Evolutionary conservation across 495 filamentous ascomycete genomes (phyloP), one percentile per base, ranked within the genome.

Genomic region (Symbiotaphrina buchneri): DNA sequence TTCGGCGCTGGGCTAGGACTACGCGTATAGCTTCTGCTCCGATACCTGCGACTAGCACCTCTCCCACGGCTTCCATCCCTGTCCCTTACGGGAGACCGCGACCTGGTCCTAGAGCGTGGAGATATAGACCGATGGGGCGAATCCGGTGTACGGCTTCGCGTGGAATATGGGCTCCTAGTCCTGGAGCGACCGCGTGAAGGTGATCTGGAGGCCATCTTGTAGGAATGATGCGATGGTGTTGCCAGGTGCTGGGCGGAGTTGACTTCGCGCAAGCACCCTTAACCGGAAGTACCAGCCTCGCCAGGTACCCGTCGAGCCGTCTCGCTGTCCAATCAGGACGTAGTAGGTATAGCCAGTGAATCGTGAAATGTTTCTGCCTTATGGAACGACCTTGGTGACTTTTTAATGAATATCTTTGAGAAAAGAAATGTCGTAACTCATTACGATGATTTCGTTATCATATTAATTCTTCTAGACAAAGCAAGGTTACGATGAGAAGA

Each of bases 111-210:
- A 24, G 54, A 54, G 10, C 55, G 58, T 28, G 61, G 56, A 10
- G 63, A 60, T 36, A 58, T 56, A 6, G 63, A 61, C 25, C 55
- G 59, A 35, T 47, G 51, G 17, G 47, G 45, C 32, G 53, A 51
- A 10, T n/a, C n/a, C 46, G 46, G 13, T 50, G 55, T 17, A 42
- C 44, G 17, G 40, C 22, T 25, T 8, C 8, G 22, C 8, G 22
- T 25, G 8, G 8, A 8, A 8, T 8, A 8, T 25, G 22, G 22
- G 22, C 22, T 25, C 13, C 8, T n/a, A 25, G 22, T 8, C 13
- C 27, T 30, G 14, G 27, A 10, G 16, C 7, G 30, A 10, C 23
- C 34, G 31, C 22, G 32, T 8, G 22, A 23, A 4, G 21, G 32
- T 10, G 32, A 34, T 32, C 30, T 22, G 8, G 30, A 32, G 7